Base-by-base conservation (phyloP, 2,329 filamentous ascomycete species). In the Fusarium mundagurra region DNA sequence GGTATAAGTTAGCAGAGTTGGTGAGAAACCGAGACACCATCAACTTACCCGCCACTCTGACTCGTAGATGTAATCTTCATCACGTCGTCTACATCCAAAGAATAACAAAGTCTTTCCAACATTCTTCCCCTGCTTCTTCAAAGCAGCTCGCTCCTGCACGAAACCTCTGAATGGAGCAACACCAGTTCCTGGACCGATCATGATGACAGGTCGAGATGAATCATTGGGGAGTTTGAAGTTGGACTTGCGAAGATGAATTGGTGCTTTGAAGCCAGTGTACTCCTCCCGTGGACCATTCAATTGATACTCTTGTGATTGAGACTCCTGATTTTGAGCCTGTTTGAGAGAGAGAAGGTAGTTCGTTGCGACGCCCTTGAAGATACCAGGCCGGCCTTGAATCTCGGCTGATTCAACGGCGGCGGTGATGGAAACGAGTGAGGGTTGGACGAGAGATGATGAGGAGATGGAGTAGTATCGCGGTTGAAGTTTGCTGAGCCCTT, bases 391-490 rank as follows among this genome's bases (percentile, higher is more conserved):
- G 1, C 55, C 57, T 9, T 34, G 18, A 14, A 70, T 34, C 7
- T 45, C 29, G 5, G 48, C 39, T 4, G 62, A 64, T 27, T 72
- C 69, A 2, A 74, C 60, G 0, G 60, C 69, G 0, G 29, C 60
- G 1, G 61, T 74, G 36, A 74, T 64, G 1, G 71, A 72, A 8
- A 74, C 24, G 2, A 12, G 27, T 3, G 58, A 61, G 1, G 71
- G 66, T 17, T 72, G 69, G 2, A 67, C 60, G 3, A 72, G 29
- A 0, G 71, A 72, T 8, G 71, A 74, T 2, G 71, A 74, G 0
- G 71, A 72, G 1, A 72, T 74, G 41, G 71, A 74, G 43, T 74
- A 74, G 24, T 72, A 74, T 8, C 71, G 47, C 1, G 69, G 71
- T 7, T 66, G 59, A 2, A 74, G 65, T 22, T 67, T 67, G 29